phyloP scores from a whole-genome alignment of 352 stramenopile species.

The Phytophthora pini region DNA sequence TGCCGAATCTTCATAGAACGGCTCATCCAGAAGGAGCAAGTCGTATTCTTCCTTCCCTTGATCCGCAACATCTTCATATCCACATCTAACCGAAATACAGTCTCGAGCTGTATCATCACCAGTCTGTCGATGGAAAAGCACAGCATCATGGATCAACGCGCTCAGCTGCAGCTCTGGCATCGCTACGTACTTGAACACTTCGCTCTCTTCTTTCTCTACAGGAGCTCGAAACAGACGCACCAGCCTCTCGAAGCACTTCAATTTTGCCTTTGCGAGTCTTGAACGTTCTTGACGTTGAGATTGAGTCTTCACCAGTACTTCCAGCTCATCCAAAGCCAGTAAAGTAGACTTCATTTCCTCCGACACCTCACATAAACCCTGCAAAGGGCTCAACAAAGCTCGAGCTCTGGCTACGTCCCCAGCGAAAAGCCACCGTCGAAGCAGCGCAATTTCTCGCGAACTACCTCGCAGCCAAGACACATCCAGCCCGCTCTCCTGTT shows the following conservation, averaged over 20 bases:
- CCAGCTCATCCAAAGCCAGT: constrained; percentile 44
- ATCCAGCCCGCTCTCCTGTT: constrained; percentile 65
- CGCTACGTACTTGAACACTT: constrained; percentile 54
- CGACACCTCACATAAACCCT: constrained; percentile 9
- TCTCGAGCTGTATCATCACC: constrained; percentile 13
- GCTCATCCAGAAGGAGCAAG: constrained; percentile 21
- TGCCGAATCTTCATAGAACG: background rate
- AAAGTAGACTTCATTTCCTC: constrained; percentile 26
- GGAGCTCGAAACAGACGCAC: constrained; percentile 52
- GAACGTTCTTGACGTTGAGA: constrained; percentile 5
- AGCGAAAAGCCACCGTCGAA: constrained; percentile 63
- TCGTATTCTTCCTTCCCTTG: constrained; percentile 6
- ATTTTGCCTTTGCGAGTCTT: constrained; percentile 42
- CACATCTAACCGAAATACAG: constrained; percentile 38
- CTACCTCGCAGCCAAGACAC: constrained; percentile 60
- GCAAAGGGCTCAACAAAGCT: constrained; percentile 51
- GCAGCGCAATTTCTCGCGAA: constrained; percentile 49
- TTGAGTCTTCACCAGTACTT: constrained; percentile 35
- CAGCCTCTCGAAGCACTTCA: constrained; percentile 55
- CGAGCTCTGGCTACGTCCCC: constrained; percentile 49
- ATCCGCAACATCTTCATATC: background rate
- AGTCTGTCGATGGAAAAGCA: constrained; percentile 26
- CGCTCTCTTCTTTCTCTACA: constrained; percentile 41
- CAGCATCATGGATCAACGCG: constrained; percentile 49
- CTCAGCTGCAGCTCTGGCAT: constrained; percentile 50